A percentile compares a stretch with the other conserved stretches of the same genome.
Evolutionary conservation across 805 yeast species (phyloP).

Genomic region (Wickerhamomyces sydowiorum): DNA sequence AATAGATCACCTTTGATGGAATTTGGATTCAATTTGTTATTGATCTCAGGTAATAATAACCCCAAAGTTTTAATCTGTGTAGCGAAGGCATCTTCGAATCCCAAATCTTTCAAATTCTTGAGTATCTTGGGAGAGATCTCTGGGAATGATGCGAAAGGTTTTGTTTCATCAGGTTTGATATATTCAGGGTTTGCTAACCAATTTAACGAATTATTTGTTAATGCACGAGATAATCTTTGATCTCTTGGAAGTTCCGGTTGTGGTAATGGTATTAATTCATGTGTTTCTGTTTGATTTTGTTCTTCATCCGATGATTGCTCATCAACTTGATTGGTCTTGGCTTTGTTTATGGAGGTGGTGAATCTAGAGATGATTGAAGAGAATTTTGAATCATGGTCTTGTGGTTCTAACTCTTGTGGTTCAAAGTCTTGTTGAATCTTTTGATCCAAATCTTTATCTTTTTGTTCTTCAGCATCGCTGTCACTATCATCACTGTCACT

Average conservation of each 20-base stretch:
- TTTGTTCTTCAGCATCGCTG: conserved; percentile 10
- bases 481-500: not conserved
- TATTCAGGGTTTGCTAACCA: conserved; percentile 69
- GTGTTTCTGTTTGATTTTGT: conserved; percentile 24
- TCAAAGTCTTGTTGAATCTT: conserved; percentile 9
- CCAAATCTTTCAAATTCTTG: conserved; percentile 39
- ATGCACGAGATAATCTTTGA: conserved; percentile 29
- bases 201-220: conserved; percentile 35
- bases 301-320: conserved; percentile 19
- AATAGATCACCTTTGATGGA: conserved; percentile 59
- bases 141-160: conserved; percentile 43
- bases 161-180: conserved; percentile 39
- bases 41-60: conserved; percentile 39
- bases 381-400: conserved; percentile 35
- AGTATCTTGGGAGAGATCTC: conserved; percentile 35
- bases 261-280: conserved; percentile 69
- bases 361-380: conserved; percentile 48
- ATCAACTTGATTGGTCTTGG: conserved; percentile 10
- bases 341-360: conserved; percentile 31
- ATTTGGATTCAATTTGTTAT: conserved; percentile 20
- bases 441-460: conserved; percentile 9
- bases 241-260: conserved; percentile 71
- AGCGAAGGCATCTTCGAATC: conserved; percentile 59
- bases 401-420: conserved; percentile 8
- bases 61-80: conserved; percentile 69